Percentiles rank a stretch among this genome's conserved stretches.
Evolutionary conservation across 2,329 filamentous ascomycete genomes (phyloP).

Genomic region (Corynespora cassiicola): DNA sequence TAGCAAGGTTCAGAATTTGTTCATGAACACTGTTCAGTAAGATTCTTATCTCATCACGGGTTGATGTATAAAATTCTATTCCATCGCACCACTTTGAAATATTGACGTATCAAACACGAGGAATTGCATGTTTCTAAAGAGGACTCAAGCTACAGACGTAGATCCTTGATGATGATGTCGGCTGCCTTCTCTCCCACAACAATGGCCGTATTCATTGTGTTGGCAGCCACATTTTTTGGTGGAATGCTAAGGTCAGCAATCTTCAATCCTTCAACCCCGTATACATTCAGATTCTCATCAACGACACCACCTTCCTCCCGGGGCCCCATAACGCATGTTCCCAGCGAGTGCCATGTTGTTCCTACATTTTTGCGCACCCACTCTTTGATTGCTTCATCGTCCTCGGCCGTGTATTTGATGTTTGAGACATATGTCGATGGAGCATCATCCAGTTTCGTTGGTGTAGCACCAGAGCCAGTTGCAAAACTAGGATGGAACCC

Average conservation of each 20-base stretch:
- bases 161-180: slow-evolving; percentile 36
- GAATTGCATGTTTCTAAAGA: too few relatives aligned
- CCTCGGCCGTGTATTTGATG: slow-evolving; percentile 57
- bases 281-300: slow-evolving; percentile 15
- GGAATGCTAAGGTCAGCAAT: slow-evolving; percentile 22
- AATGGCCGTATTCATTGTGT: slow-evolving; percentile 52
- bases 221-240: slow-evolving; percentile 47
- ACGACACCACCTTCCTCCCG: slow-evolving; percentile 25
- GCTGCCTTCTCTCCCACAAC: slow-evolving; percentile 24
- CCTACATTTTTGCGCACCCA: slow-evolving; percentile 43
- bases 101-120: too few relatives aligned
- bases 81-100: too few relatives aligned
- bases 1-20: too few relatives aligned
- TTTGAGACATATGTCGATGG: slow-evolving; percentile 37
- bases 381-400: slow-evolving; percentile 56
- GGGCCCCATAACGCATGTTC: slow-evolving; percentile 33
- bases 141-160: too few relatives aligned
- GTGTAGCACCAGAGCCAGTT: slow-evolving; percentile 53
- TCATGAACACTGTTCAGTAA: too few relatives aligned
- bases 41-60: too few relatives aligned
- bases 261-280: slow-evolving; percentile 17
- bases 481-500: slow-evolving; percentile 45
- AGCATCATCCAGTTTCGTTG: slow-evolving; percentile 34
- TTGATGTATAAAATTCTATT: too few relatives aligned
- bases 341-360: slow-evolving; percentile 45